Evolutionary conservation across 805 yeast species (phyloP).

Genomic region (Wickerhamiella kazuoi): DNA sequence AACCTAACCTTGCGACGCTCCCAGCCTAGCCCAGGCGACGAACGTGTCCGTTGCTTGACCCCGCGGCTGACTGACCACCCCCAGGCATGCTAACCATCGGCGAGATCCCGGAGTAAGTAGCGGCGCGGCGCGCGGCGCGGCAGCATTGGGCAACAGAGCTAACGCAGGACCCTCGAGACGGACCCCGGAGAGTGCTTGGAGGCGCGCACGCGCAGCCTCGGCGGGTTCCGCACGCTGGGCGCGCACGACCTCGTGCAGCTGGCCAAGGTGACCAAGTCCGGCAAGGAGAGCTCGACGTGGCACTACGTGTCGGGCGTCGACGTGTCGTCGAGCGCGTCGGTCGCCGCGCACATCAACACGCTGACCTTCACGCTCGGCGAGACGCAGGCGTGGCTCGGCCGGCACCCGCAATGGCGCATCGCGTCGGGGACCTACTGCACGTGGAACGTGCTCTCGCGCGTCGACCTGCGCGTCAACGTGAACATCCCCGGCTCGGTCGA

Average conservation of each 20-base stretch:
- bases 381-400: constrained; percentile 61
- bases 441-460: constrained; percentile 54
- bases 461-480: constrained; percentile 56
- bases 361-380: constrained; percentile 29
- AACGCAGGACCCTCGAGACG: constrained; percentile 28
- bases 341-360: constrained; percentile 39
- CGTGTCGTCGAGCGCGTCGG: constrained; percentile 33
- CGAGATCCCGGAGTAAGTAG: constrained; percentile 2
- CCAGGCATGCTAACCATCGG: constrained; percentile 3
- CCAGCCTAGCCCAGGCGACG: no score
- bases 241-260: constrained; percentile 56
- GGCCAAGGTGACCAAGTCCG: constrained; percentile 24
- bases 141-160: background rate
- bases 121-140: background rate
- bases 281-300: constrained; percentile 36
- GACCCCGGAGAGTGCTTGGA: constrained; percentile 35
- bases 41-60: no score
- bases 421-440: constrained; percentile 29
- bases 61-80: no score
- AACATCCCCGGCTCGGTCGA: constrained; percentile 34
- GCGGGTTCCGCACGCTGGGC: constrained; percentile 39
- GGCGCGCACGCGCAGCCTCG: constrained; percentile 29
- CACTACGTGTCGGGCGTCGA: constrained; percentile 39
- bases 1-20: no score
- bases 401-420: constrained; percentile 26